These are phyloP conservation scores for Rhizopus microsporus DNA, from an alignment of 371 early-diverging fungal genomes.

Conservation along the genomic window DNA sequence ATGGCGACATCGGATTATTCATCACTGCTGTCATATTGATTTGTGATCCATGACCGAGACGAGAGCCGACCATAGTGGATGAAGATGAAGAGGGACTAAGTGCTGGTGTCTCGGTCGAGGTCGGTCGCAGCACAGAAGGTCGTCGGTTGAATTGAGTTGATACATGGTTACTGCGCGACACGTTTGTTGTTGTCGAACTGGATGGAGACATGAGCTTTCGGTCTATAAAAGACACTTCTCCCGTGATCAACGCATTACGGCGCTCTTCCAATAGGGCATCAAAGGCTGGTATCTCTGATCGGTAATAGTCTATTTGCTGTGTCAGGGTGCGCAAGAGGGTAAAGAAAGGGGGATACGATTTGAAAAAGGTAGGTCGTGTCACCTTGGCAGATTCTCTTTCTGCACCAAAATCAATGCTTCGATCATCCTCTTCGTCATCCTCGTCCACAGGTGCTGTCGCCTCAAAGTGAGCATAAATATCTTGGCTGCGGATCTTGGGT, in stretches of 20 bases:
- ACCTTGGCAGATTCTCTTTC: constrained; percentile 38
- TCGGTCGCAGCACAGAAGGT: constrained; percentile 19
- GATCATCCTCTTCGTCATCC: constrained; percentile 53
- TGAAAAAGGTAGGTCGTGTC: constrained; percentile 47
- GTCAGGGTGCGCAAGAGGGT: constrained; percentile 64
- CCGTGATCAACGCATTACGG: constrained; percentile 49
- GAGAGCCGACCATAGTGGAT: constrained; percentile 1
- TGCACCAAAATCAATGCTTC: constrained; percentile 48
- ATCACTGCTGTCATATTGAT: constrained; percentile 17
- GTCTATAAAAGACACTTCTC: constrained; percentile 24
- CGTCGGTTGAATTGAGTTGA: constrained; percentile 9
- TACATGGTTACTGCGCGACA: not conserved
- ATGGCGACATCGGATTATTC: constrained; percentile 40
- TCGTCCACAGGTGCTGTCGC: constrained; percentile 19
- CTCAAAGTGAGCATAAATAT: constrained; percentile 36
- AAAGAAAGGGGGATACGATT: constrained; percentile 66
- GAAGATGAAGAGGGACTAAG: constrained; percentile 20
- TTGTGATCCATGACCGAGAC: not conserved
- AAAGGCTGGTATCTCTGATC: constrained; percentile 60
- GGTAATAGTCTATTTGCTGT: constrained; percentile 70
- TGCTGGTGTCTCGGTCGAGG: constrained; percentile 6
- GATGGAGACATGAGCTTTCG: not conserved
- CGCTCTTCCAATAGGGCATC: constrained; percentile 60
- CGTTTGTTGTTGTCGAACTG: not conserved
- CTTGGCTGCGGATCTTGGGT: constrained; percentile 31